phyloP scores from a whole-genome alignment of 306 rosid genomes.

The Comarum palustre region DNA sequence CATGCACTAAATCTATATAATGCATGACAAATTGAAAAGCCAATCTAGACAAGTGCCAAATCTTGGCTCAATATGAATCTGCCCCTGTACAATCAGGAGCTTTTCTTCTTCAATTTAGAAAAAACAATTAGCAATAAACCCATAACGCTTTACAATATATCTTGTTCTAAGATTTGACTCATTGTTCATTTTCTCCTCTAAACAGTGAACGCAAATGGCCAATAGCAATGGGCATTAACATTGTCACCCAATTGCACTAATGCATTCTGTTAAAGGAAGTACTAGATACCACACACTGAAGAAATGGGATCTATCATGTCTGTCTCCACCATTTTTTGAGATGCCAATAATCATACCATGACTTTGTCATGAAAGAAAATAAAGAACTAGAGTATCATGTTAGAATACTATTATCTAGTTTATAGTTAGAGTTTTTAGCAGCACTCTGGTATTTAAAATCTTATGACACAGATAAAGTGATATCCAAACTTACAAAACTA shows the following conservation, averaged over 20 bases:
- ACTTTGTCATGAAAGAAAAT: neutral
- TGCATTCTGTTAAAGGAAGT: conserved; percentile 11
- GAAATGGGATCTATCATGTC: conserved; percentile 15
- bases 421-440: too few species aligned
- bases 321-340: conserved; percentile 23
- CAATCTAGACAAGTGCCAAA: too few species aligned
- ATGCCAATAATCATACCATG: conserved; percentile 3
- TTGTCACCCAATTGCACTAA: neutral
- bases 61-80: too few species aligned
- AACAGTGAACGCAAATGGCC: neutral
- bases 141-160: neutral
- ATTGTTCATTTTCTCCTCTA: conserved; percentile 32
- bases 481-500: too few species aligned
- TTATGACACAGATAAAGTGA: too few species aligned
- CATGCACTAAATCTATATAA: too few species aligned
- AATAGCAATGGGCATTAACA: conserved; percentile 13
- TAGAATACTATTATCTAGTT: neutral
- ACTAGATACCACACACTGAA: conserved; percentile 36
- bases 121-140: conserved; percentile 17
- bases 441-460: too few species aligned
- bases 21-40: too few species aligned
- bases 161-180: conserved; percentile 37
- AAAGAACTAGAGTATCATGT: neutral
- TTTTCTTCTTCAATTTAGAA: neutral
- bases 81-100: neutral